These are phyloP conservation scores for Phytopythium mirpurense DNA, from an alignment of 352 stramenopile species.

Conservation along the genomic window DNA sequence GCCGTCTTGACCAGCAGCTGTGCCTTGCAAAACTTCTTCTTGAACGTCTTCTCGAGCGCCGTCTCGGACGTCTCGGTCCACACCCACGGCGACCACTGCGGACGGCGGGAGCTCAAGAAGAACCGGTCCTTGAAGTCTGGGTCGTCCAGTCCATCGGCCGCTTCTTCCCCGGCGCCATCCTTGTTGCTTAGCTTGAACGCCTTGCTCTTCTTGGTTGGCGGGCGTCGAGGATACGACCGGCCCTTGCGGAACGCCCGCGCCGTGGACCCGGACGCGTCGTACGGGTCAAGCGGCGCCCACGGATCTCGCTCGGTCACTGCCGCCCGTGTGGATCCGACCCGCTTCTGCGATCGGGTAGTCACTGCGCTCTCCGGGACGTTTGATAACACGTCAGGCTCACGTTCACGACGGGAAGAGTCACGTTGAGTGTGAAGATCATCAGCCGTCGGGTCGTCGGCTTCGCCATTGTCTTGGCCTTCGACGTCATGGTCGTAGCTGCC, in stretches of 20 bases:
- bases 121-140: conserved; percentile 62
- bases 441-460: neutral
- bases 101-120: conserved; percentile 34
- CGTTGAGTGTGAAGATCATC: neutral
- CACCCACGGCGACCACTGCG: conserved; percentile 72
- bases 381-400: neutral
- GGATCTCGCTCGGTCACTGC: conserved; percentile 39
- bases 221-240: conserved; percentile 45
- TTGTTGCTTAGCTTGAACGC: conserved; percentile 28
- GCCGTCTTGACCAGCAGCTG: conserved; percentile 46
- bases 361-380: neutral
- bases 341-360: neutral
- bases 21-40: conserved; percentile 53
- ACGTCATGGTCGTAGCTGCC: neutral
- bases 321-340: neutral
- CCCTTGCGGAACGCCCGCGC: conserved; percentile 73
- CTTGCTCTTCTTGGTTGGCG: conserved; percentile 29
- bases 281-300: conserved; percentile 69
- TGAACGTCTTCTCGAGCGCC: conserved; percentile 52
- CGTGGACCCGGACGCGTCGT: conserved; percentile 62
- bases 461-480: conserved; percentile 3
- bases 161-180: conserved; percentile 28
- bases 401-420: neutral
- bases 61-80: conserved; percentile 53
- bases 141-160: conserved; percentile 49